These are phyloP conservation scores for Naganishia cerealis DNA, from an alignment of 1,284 basidiomycete species.

Conservation along the genomic window DNA sequence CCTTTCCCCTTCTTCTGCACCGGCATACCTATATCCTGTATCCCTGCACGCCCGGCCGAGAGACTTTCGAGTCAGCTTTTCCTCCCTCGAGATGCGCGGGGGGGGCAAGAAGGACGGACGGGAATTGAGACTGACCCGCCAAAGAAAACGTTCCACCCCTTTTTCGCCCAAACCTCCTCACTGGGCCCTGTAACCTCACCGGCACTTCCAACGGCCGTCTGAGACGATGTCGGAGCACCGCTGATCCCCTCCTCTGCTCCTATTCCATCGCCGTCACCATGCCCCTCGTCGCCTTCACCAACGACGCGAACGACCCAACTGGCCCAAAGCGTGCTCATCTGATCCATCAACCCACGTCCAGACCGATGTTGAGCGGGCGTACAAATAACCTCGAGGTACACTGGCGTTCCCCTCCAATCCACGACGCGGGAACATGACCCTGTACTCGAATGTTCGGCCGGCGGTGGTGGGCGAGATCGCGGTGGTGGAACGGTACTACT, in stretches of 20 bases:
- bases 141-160: slow-evolving; percentile 51
- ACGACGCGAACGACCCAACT: slow-evolving; percentile 52
- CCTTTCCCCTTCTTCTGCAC: slow-evolving; percentile 43
- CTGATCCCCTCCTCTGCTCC: neutral
- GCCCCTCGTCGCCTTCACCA: slow-evolving; percentile 34
- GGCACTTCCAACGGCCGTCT: neutral
- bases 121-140: slow-evolving; percentile 45
- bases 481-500: neutral
- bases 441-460: neutral
- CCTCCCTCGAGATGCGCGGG: neutral
- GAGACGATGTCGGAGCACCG: neutral
- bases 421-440: neutral
- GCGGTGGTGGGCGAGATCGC: neutral
- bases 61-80: neutral
- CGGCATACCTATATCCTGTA: slow-evolving; percentile 54
- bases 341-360: slow-evolving; percentile 50
- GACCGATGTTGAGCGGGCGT: slow-evolving; percentile 54
- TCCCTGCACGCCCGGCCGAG: slow-evolving; percentile 39
- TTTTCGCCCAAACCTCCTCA: slow-evolving; percentile 39
- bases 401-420: slow-evolving; percentile 31
- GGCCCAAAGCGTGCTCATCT: slow-evolving; percentile 53
- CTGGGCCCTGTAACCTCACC: neutral
- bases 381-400: slow-evolving; percentile 47
- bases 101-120: neutral
- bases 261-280: neutral